Base-by-base conservation (phyloP, 2,329 filamentous ascomycete genomes). In the Aspergillus fructus region DNA sequence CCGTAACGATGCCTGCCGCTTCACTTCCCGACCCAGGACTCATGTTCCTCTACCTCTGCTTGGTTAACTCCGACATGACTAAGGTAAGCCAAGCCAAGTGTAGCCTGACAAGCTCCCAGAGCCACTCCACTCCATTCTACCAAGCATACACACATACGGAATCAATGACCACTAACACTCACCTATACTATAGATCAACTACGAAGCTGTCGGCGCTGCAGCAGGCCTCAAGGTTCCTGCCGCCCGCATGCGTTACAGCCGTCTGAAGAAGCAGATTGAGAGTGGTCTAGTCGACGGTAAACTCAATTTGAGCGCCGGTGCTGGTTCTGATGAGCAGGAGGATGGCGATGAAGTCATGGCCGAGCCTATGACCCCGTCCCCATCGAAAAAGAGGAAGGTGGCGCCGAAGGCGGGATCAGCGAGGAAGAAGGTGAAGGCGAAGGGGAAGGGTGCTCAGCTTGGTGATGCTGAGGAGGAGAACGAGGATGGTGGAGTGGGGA, bases 11-110 rank as follows among this genome's bases (percentile, higher is more conserved):
- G 75, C 69, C 74, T 49, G 71, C 72, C 15, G 75, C 74, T 56
- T 69, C 71, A 21, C 71, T 73, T 58, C 63, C 73, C 4, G 73
- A 77, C 46, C 71, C 73, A 51, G 75, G 71, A 56, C 63, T 77
- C 27, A 68, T 70, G 63, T 79, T 79, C 59, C 68, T 80, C 24
- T 78, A 76, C 62, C 66, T 73, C 30, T 79, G 75, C 60, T 64
- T 78, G 23, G 66, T 74, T 57, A 72, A 73, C 49, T 73, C 73
- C 5, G 71, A 76, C 42, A 66, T 68, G 61, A 73, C 69, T 62
- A 63, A 63, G n/a, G 76, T 76, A 68, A 62, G 73, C 66, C 11
- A 12, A 8, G 2, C 23, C 21, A 30, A 30, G 27, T 4, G 8
- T 9, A 39, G 3, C 5, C 34, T 37, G 27, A 11, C 8, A 30